A percentile compares a stretch with the other conserved stretches of the same genome.
phyloP scores from a whole-genome alignment of 192 early-diverging fungal species.

The Chytriomyces hyalinus region DNA sequence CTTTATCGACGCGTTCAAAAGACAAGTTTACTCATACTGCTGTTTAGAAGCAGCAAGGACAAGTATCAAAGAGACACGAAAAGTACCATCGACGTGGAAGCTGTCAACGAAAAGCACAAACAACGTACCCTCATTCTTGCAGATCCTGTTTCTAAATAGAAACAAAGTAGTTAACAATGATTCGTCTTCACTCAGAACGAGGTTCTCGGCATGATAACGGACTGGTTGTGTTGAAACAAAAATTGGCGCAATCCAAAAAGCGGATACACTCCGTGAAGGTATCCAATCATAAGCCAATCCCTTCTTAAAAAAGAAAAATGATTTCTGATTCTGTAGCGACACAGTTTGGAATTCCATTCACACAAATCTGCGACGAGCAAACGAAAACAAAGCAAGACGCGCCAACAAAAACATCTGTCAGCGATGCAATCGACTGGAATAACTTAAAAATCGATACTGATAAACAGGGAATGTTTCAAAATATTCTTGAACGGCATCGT shows the following conservation, averaged over 20 bases:
- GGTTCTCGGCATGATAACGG: slow-evolving; percentile 47
- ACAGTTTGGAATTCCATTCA: slow-evolving; percentile 54
- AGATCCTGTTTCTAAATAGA: too few species aligned
- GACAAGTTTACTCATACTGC: too few species aligned
- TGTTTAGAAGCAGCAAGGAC: neutral
- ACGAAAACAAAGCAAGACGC: slow-evolving; percentile 33
- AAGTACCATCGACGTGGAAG: slow-evolving; percentile 32
- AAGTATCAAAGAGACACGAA: slow-evolving; percentile 20
- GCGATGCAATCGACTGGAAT: slow-evolving; percentile 50
- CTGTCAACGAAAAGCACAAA: slow-evolving; percentile 32
- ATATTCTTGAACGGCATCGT: slow-evolving; percentile 42
- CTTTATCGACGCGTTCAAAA: neutral
- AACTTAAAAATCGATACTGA: slow-evolving; percentile 55
- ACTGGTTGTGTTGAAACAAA: slow-evolving; percentile 48
- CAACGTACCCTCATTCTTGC: neutral
- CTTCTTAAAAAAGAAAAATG: neutral
- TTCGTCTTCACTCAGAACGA: slow-evolving; percentile 20
- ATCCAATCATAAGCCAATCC: neutral
- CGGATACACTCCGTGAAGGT: slow-evolving; percentile 56
- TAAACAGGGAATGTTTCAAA: slow-evolving; percentile 50
- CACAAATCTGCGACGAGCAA: slow-evolving; percentile 37
- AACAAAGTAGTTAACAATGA: neutral
- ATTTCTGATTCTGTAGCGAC: neutral
- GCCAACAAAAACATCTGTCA: slow-evolving; percentile 12
- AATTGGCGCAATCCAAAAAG: slow-evolving; percentile 50